Evolutionary conservation across 2,329 filamentous ascomycete species (phyloP).

Genomic region (Penicillium corylophilum): DNA sequence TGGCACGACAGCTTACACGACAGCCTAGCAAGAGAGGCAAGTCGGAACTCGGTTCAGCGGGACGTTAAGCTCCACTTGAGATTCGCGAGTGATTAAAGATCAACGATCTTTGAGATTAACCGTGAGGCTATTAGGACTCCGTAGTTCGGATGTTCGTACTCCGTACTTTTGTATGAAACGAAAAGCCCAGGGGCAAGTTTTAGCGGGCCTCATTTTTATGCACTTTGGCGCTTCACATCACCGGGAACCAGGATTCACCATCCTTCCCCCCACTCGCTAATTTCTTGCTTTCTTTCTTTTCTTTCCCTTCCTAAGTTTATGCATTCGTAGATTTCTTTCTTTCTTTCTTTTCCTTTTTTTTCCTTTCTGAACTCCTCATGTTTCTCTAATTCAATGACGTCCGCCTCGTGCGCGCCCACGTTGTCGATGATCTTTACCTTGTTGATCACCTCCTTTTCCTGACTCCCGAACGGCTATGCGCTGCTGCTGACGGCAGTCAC

Average conservation of each 20-base stretch:
- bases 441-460: slow-evolving; percentile 20
- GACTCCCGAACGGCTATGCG: not conserved
- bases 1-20: slow-evolving; percentile 3
- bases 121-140: too few relatives aligned
- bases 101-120: not conserved
- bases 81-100: not conserved
- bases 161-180: not conserved
- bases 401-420: slow-evolving; percentile 17
- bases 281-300: not conserved
- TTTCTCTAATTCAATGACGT: slow-evolving; percentile 16
- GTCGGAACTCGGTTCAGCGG: not conserved
- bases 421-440: slow-evolving; percentile 23
- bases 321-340: slow-evolving; percentile 6
- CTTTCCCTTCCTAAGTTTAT: too few relatives aligned
- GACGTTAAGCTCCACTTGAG: not conserved
- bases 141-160: too few relatives aligned
- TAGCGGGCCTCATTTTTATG: slow-evolving; percentile 13
- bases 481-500: slow-evolving; percentile 5
- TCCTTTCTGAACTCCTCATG: not conserved
- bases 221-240: slow-evolving; percentile 17
- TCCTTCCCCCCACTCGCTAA: slow-evolving; percentile 8
- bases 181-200: not conserved
- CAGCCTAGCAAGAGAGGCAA: not conserved
- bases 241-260: not conserved
- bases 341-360: slow-evolving; percentile 2